phyloP scores from a whole-genome alignment of 345 rosid genomes.

The Ceriops decandra region DNA sequence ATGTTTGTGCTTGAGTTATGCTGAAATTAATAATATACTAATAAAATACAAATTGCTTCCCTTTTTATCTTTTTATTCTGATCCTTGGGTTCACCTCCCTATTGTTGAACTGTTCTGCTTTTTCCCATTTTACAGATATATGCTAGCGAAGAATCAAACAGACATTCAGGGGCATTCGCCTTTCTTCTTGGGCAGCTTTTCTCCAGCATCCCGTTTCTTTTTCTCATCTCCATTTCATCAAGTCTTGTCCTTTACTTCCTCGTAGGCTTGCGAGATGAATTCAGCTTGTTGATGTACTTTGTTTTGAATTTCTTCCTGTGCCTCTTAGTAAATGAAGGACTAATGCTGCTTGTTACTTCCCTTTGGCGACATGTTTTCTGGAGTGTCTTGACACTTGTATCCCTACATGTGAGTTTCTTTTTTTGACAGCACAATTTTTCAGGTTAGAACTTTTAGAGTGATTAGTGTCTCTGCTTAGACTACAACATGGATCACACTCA shows the following conservation, averaged over 20 bases:
- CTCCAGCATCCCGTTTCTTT: constrained; percentile 93
- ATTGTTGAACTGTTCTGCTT: constrained; percentile 5
- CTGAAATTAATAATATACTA: not conserved
- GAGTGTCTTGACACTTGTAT: constrained; percentile 61
- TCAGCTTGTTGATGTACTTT: constrained; percentile 97
- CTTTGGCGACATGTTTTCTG: constrained; percentile 76
- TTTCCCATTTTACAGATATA: constrained; percentile 50
- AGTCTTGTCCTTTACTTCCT: constrained; percentile 96
- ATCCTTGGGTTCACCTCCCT: not conserved
- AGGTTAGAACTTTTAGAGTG: too few species aligned
- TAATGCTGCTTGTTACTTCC: constrained; percentile 62
- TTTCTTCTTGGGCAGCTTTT: constrained; percentile 87
- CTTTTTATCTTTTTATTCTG: not conserved
- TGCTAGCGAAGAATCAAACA: constrained; percentile 77
- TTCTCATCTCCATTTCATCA: constrained; percentile 92
- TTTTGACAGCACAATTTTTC: not conserved
- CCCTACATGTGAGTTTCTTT: constrained; percentile 55
- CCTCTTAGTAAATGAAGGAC: constrained; percentile 87
- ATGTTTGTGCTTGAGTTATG: not conserved
- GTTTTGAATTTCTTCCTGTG: constrained; percentile 93
- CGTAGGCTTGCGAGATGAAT: constrained; percentile 71
- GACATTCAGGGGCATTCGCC: constrained; percentile 88
- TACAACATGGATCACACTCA: too few species aligned
- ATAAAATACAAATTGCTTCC: not conserved
- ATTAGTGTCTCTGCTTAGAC: too few species aligned